A percentile compares a stretch with the other conserved stretches of the same genome.
These are phyloP conservation scores for Kokia cookei DNA, from an alignment of 441 rosid genomes.

Conservation along the genomic window DNA sequence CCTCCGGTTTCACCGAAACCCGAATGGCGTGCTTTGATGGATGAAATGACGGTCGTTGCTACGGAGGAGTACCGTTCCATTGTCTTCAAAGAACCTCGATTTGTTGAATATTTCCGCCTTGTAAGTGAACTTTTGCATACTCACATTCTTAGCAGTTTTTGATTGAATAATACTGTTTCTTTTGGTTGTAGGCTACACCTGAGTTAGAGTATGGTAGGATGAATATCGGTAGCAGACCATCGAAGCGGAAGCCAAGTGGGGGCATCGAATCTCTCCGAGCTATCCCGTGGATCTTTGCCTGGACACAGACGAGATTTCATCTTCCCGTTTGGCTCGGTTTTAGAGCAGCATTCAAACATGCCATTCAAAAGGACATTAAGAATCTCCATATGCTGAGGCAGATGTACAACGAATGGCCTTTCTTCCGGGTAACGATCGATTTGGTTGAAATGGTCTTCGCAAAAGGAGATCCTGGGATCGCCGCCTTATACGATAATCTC, in stretches of 20 bases:
- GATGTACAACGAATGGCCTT: conserved; percentile 91
- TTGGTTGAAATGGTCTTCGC: conserved; percentile 98
- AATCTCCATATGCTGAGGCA: conserved; percentile 76
- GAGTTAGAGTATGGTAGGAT: conserved; percentile 92
- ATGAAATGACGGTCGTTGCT: conserved; percentile 82
- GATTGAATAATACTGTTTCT: conserved; percentile 2
- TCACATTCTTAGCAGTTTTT: not conserved
- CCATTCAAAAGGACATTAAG: conserved; percentile 49
- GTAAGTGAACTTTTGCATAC: conserved; percentile 37
- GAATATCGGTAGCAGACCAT: conserved; percentile 97
- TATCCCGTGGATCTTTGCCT: conserved; percentile 97
- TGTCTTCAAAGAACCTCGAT: conserved; percentile 85
- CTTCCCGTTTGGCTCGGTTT: conserved; percentile 96
- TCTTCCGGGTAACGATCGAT: conserved; percentile 89
- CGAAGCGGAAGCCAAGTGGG: conserved; percentile 88
- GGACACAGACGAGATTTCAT: conserved; percentile 97
- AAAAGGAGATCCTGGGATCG: conserved; percentile 91
- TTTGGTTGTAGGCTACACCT: conserved; percentile 73
- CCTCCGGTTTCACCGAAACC: conserved; percentile 86
- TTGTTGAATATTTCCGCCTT: conserved; percentile 93
- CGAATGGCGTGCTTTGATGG: conserved; percentile 88
- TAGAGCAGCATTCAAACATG: conserved; percentile 65
- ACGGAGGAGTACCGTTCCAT: conserved; percentile 81
- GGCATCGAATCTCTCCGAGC: conserved; percentile 92
- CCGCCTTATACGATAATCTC: conserved; percentile 73